These are phyloP conservation scores for Fagus sylvatica DNA, from an alignment of 306 rosid species.

Conservation along the genomic window DNA sequence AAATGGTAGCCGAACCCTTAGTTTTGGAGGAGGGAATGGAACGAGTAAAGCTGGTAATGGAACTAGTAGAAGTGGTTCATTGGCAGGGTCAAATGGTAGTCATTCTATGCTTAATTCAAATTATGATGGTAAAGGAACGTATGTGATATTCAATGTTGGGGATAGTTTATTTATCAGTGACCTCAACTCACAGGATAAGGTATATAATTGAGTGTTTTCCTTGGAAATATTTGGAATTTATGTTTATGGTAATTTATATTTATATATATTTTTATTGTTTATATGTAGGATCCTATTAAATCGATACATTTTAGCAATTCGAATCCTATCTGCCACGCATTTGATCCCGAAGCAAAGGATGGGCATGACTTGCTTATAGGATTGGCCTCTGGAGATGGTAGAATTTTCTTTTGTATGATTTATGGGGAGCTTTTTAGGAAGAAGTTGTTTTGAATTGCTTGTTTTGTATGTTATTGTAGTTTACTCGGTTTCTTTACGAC, in stretches of 20 bases:
- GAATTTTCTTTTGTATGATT: neutral
- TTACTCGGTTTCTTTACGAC: neutral
- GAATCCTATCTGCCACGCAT: slow-evolving; percentile 9
- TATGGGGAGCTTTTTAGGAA: neutral
- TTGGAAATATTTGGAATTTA: neutral
- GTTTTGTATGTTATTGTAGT: neutral
- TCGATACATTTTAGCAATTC: neutral
- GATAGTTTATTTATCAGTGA: slow-evolving; percentile 1
- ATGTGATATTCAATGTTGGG: slow-evolving; percentile 8
- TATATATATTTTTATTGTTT: neutral
- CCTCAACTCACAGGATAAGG: slow-evolving; percentile 9
- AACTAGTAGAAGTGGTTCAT: slow-evolving; percentile 1
- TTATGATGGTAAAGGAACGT: slow-evolving; percentile 2
- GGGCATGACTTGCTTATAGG: slow-evolving; percentile 12
- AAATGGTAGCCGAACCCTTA: neutral
- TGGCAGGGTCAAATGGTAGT: neutral
- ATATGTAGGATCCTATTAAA: neutral
- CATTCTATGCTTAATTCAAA: slow-evolving; percentile 4
- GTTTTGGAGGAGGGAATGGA: slow-evolving; percentile 9
- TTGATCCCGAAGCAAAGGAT: slow-evolving; percentile 12
- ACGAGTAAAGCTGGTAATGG: slow-evolving; percentile 1
- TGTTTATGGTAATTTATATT: neutral
- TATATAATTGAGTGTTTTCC: neutral
- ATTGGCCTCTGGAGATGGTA: slow-evolving; percentile 8
- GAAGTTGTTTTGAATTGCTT: neutral